These are phyloP conservation scores for Sequoiadendron giganteum DNA, from an alignment of 75 land plant species.

Conservation along the genomic window DNA sequence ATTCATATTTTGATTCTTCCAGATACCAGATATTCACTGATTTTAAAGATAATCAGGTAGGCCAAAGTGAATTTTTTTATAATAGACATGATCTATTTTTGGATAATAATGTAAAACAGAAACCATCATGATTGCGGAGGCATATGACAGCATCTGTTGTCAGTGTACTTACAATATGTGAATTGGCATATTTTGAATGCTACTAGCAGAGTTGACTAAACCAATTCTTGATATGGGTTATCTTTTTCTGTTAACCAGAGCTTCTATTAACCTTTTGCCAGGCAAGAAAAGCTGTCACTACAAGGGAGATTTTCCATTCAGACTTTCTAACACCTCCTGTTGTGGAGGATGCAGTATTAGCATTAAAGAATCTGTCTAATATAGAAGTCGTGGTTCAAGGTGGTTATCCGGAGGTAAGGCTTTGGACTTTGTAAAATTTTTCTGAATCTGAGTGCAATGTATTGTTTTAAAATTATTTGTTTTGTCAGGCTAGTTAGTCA, in stretches of 20 bases:
- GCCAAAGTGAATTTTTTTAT: background rate
- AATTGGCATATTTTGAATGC: background rate
- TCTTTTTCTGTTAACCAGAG: background rate
- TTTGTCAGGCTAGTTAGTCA: background rate
- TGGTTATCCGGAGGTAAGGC: conserved; percentile 82
- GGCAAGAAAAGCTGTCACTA: conserved; percentile 70
- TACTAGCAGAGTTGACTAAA: background rate
- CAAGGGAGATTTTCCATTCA: conserved; percentile 77
- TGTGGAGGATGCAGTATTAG: conserved; percentile 55
- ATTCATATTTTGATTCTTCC: background rate
- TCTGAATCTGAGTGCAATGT: background rate
- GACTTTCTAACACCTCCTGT: conserved; percentile 87
- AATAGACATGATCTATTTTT: background rate
- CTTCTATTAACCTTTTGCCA: conserved; percentile 13
- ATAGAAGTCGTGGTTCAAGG: conserved; percentile 76
- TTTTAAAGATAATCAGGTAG: background rate
- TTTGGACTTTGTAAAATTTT: background rate
- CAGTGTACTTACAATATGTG: background rate
- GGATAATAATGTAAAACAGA: background rate
- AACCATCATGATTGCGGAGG: background rate
- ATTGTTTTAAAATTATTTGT: conserved; percentile 5
- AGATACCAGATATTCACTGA: background rate
- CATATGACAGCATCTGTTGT: background rate
- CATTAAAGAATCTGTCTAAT: conserved; percentile 73
- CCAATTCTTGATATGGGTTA: conserved; percentile 1